A percentile compares a stretch with the other conserved stretches of the same genome.
Conservation (phyloP, 495 filamentous ascomycete species). For the Halenospora varia region DNA sequence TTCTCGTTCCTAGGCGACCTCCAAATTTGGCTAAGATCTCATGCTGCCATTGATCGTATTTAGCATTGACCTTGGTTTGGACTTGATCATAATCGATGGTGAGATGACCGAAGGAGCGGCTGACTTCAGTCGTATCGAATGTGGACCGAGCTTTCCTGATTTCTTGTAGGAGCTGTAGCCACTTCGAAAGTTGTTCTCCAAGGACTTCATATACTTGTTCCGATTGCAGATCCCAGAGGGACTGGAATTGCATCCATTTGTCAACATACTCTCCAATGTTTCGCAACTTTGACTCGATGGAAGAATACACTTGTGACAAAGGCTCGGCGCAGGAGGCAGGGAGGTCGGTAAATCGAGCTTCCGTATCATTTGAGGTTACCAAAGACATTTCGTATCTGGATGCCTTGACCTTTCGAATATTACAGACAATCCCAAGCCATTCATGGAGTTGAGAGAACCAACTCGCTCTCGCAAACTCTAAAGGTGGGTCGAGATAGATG, state of each 20-base stretch:
- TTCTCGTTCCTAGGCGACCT: conserved; percentile 77
- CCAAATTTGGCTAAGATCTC: conserved; percentile 94
- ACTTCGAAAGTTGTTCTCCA: conserved; percentile 85
- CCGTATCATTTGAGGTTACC: conserved; percentile 58
- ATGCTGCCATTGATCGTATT: conserved; percentile 99
- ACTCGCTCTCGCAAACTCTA: conserved; percentile 86
- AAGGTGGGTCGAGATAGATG: conserved; percentile 88
- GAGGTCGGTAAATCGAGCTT: conserved; percentile 81
- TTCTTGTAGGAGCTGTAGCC: conserved; percentile 92
- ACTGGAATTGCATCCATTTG: conserved; percentile 98
- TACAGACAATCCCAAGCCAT: conserved; percentile 90
- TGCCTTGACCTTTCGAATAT: conserved; percentile 86
- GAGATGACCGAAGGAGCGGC: conserved; percentile 85
- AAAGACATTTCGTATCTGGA: conserved; percentile 89
- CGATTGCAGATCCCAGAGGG: conserved; percentile 93
- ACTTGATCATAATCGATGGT: conserved; percentile 97
- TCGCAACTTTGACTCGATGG: conserved; percentile 72
- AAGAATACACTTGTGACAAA: conserved; percentile 71
- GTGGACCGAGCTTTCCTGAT: conserved; percentile 89
- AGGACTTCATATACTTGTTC: conserved; percentile 90
- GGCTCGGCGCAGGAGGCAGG: conserved; percentile 73
- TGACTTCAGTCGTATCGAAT: conserved; percentile 93
- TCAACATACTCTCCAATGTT: conserved; percentile 81
- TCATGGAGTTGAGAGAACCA: conserved; percentile 91
- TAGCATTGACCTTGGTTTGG: conserved; percentile 94